Percentiles rank a stretch among this genome's conserved stretches.
Conservation (phyloP, 352 stramenopile genomes). For the Globisporangium yorkense region DNA sequence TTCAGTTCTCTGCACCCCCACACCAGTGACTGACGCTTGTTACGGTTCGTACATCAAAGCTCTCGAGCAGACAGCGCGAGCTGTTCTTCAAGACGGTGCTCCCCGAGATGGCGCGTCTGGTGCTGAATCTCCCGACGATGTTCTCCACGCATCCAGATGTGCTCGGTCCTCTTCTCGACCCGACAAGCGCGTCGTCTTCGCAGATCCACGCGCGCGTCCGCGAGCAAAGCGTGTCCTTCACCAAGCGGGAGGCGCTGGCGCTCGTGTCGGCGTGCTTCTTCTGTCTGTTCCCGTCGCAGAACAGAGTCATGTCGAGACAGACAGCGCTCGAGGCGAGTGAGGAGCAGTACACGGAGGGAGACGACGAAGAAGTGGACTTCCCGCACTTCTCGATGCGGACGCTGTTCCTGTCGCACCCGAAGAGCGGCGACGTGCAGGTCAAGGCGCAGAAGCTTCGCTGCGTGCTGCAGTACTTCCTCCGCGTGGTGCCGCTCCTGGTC, state of each 20-base stretch:
- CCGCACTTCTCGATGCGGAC: constrained; percentile 41
- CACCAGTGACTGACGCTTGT: background rate
- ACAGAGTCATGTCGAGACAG: constrained; percentile 2
- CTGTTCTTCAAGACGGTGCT: constrained; percentile 41
- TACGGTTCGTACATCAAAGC: constrained; percentile 13
- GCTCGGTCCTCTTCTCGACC: constrained; percentile 23
- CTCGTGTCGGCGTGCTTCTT: constrained; percentile 62
- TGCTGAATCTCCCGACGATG: constrained; percentile 43
- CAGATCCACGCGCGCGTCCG: constrained; percentile 9
- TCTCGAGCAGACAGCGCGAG: constrained; percentile 22
- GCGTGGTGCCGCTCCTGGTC: constrained; percentile 28
- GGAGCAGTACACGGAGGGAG: background rate
- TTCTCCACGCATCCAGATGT: constrained; percentile 33
- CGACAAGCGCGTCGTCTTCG: background rate
- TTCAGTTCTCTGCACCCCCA: background rate
- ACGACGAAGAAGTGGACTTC: constrained; percentile 28
- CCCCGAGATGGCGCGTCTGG: constrained; percentile 39
- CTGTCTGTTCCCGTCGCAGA: constrained; percentile 49
- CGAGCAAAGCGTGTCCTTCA: constrained; percentile 26
- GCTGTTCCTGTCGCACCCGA: constrained; percentile 27
- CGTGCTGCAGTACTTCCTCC: constrained; percentile 67
- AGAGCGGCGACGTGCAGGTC: constrained; percentile 21
- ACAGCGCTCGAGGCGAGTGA: background rate
- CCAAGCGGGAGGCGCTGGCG: constrained; percentile 37
- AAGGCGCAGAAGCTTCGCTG: constrained; percentile 69